Base-by-base conservation (phyloP, 257 asterid species). In the Solanum megistacrolobum region DNA sequence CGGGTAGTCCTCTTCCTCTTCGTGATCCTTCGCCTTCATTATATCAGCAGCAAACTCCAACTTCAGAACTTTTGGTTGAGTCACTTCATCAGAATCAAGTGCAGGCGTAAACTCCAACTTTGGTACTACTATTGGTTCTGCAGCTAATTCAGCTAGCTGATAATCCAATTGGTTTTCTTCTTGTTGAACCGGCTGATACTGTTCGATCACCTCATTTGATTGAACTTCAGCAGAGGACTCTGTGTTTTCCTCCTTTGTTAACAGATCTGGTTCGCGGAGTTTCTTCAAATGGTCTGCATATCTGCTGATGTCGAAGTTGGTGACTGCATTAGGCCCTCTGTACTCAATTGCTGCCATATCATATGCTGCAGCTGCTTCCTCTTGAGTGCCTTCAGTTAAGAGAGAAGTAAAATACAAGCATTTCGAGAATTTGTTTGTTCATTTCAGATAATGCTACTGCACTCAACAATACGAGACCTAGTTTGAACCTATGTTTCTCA, bases 331-430 rank as follows among this genome's bases (percentile, higher is more conserved):
- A 8, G 96, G 87, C 5, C 99, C 99, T 89, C 98, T 84, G 89
- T 87, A 93, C 73, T 94, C 93, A 81, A 96, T 93, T 18, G 99
- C 99, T 84, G 99, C 99, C 94, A 89, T 89, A 88, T 96, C 99
- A 83, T 96, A 96, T 35, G 99, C 98, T 32, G 90, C 92, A 0
- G 99, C 99, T 35, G 99, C 99, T 91, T 96, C 98, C 92, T 96
- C 99, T 93, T 96, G 96, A 8, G 98, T 96, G 90, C 90, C 94
- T 92, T 71, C 32, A 39, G 27, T 16, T 71, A 88, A 21, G 9
- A 21, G 4, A 10, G 4, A 81, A 68, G 39, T 25, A 31, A 66
- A 66, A 38, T 3, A 39, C 68, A 21, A 85, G 43, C 23, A 31
- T n/a, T 66, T 31, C 31, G 18, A 62, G 27, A 38, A 65, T 84